Base-by-base conservation (phyloP, 805 yeast genomes). In the Millerozyma miso region DNA sequence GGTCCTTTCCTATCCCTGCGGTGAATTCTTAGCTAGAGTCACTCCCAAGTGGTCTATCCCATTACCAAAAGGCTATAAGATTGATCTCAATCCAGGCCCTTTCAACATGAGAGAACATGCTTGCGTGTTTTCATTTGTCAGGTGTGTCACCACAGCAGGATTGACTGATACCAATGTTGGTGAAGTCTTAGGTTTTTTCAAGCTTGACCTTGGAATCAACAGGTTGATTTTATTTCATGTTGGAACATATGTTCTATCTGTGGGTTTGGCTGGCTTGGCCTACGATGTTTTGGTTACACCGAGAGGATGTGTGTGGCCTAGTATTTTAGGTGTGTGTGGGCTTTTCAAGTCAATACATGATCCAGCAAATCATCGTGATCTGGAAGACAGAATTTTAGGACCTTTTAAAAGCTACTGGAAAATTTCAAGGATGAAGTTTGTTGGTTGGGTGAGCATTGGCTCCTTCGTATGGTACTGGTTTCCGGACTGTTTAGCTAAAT, bases 391-490 rank as follows among this genome's bases (percentile, higher is more conserved):
- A 23, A 23, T 23, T 23, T 10, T 23, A 6, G 29, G 29, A 7
- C 35, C 40, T 20, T 41, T 17, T 7, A 43, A 31, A 7, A 40
- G 31, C 4, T 32, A 33, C 10, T 42, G 46, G 46, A 45, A 38
- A 14, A 41, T 45, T n/a, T 38, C 43, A 2, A 35, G 57, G 31
- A 45, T 47, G 29, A 35, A 35, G 7, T 51, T 55, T 43, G 52
- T 57, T 39, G 40, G 38, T 10, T 20, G 49, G 31, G 44, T 54
- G 17, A 47, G 53, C 33, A 32, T 34, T 6, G 43, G 36, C 3
- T 46, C 52, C 3, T 57, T 55, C 40, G 47, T 51, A 20, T 57
- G 48, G 49, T 57, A 55, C 45, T 57, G 49, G 49, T 45, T 49
- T 31, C 50, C 54, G 12, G 54, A 42, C 34, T 43, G 41, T 18